These are phyloP conservation scores for Diddensiella santjacobensis DNA, from an alignment of 805 yeast species.

Conservation along the genomic window DNA sequence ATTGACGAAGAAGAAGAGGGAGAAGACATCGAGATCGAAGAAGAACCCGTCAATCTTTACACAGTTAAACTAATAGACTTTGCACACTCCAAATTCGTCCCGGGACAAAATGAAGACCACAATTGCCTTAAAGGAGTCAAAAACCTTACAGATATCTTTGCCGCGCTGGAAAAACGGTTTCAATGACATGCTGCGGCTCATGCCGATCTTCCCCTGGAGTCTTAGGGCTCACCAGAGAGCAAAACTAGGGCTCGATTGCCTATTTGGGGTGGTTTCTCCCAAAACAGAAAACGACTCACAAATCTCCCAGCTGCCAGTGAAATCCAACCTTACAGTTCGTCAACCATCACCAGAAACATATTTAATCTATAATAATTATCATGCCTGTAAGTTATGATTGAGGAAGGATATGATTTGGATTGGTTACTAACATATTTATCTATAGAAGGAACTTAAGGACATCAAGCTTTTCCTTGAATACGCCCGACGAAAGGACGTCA, in stretches of 20 bases:
- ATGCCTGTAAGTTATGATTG: conserved; percentile 14
- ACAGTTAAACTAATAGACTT: conserved; percentile 75
- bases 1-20: conserved; percentile 27
- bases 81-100: conserved; percentile 72
- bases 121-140: conserved; percentile 68
- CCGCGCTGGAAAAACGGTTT: conserved; percentile 6
- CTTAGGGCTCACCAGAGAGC: neutral
- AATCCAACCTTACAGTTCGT: neutral
- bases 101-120: conserved; percentile 67
- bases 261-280: too few relatives aligned
- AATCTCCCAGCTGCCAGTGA: neutral
- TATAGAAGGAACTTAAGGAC: conserved; percentile 78
- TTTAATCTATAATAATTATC: neutral
- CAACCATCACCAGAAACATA: neutral
- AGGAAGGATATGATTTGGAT: neutral
- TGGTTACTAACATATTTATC: conserved; percentile 7
- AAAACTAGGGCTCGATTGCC: too few relatives aligned
- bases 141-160: conserved; percentile 42
- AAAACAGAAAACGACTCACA: conserved; percentile 1
- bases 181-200: too few relatives aligned
- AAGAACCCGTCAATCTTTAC: conserved; percentile 43
- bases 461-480: conserved; percentile 96
- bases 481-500: conserved; percentile 80
- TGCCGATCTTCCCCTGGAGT: too few relatives aligned
- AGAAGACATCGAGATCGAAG: conserved; percentile 23